phyloP scores from a whole-genome alignment of 306 rosid genomes.

The Echinosophora koreensis region DNA sequence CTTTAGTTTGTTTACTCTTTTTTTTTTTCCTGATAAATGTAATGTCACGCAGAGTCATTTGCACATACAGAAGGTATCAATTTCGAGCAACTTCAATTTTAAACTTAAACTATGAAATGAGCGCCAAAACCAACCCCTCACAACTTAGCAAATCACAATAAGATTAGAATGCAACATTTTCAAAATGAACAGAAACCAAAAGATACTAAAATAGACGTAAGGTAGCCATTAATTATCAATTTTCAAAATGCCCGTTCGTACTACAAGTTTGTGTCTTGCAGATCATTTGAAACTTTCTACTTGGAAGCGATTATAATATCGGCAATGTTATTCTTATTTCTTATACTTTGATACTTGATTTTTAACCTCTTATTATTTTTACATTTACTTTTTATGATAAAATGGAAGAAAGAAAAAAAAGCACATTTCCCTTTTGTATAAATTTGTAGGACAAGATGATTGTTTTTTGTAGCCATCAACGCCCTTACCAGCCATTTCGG shows the following conservation, averaged over 20 bases:
- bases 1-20: too few relatives aligned
- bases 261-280: neutral
- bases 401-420: too few relatives aligned
- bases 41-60: too few relatives aligned
- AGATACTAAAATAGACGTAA: neutral
- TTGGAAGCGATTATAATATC: constrained; percentile 3
- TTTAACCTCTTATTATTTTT: too few relatives aligned
- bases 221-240: neutral
- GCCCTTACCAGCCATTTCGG: constrained; percentile 1
- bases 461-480: neutral
- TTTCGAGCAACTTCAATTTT: neutral
- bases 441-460: constrained; percentile 1
- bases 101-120: neutral
- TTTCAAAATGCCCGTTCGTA: neutral
- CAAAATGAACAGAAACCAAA: constrained; percentile 3
- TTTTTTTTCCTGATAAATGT: too few relatives aligned
- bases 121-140: neutral
- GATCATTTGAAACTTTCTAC: neutral
- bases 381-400: too few relatives aligned
- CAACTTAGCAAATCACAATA: neutral
- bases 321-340: too few relatives aligned
- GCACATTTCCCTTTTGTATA: neutral
- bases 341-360: too few relatives aligned
- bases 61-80: too few relatives aligned
- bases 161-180: neutral